phyloP scores from a whole-genome alignment of 148 eudicot species.

The Rhododendron ferrugineum region DNA sequence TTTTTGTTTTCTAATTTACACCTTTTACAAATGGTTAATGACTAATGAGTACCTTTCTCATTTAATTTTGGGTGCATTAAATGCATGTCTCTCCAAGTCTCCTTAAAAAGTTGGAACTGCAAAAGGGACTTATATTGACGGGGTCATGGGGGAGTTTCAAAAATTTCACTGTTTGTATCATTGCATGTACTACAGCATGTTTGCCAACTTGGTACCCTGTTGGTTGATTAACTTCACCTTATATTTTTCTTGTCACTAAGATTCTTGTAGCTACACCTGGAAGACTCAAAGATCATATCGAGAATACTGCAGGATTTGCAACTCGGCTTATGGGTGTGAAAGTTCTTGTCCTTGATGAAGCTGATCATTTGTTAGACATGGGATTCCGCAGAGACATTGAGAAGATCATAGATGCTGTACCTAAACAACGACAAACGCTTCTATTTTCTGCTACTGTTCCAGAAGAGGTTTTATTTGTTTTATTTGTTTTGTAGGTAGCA shows the following conservation, averaged over 20 bases:
- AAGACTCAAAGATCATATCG: constrained; percentile 82
- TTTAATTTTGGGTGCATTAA: background rate
- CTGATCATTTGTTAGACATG: constrained; percentile 95
- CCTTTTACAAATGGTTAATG: background rate
- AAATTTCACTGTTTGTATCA: background rate
- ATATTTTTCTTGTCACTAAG: constrained; percentile 25
- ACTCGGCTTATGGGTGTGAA: constrained; percentile 88
- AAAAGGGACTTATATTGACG: background rate
- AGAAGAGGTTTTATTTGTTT: constrained; percentile 47
- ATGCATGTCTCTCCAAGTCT: background rate
- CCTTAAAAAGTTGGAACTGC: background rate
- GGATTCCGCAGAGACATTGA: constrained; percentile 94
- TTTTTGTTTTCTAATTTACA: background rate
- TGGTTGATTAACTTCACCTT: constrained; percentile 9
- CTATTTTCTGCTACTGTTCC: constrained; percentile 93
- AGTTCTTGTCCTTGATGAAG: constrained; percentile 96
- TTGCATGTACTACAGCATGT: background rate
- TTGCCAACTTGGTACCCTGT: background rate
- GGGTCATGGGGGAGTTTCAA: background rate
- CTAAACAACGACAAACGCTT: constrained; percentile 89
- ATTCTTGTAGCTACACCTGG: constrained; percentile 99
- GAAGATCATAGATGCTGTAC: constrained; percentile 74
- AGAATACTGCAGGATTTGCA: constrained; percentile 88
- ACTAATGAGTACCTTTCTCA: background rate
- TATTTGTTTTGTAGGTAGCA: constrained; percentile 19